Percentiles rank a stretch among this genome's conserved stretches.
phyloP scores from a whole-genome alignment of 148 eudicot genomes.

The Limonium bicolor region DNA sequence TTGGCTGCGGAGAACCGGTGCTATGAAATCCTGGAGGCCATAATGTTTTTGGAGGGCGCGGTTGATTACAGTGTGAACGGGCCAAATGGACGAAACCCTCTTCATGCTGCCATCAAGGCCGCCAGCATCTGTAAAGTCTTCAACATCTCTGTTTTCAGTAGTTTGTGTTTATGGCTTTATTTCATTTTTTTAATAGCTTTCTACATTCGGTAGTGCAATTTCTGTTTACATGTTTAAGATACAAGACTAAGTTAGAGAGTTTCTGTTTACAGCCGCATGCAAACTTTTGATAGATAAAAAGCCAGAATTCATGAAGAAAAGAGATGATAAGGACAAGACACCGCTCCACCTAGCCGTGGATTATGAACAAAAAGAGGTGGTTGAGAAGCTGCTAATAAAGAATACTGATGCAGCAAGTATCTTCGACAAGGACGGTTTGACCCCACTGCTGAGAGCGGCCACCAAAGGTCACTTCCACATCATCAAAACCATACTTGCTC shows the following conservation, averaged over 20 bases:
- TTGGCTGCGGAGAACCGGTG: neutral
- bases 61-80: neutral
- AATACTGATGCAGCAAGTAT: neutral
- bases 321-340: neutral
- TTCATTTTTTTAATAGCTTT: neutral
- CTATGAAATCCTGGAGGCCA: too few relatives aligned
- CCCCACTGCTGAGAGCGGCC: neutral
- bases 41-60: neutral
- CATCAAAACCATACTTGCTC: too few relatives aligned
- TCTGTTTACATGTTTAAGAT: neutral
- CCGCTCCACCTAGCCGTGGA: neutral
- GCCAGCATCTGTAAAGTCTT: neutral
- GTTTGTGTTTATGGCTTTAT: neutral
- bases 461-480: too few relatives aligned
- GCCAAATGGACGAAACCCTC: neutral
- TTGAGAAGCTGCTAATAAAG: neutral
- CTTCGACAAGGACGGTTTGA: neutral
- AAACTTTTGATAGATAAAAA: neutral
- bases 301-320: neutral
- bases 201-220: too few relatives aligned
- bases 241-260: neutral
- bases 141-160: neutral
- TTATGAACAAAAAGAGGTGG: fast-evolving
- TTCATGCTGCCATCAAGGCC: constrained; percentile 1
- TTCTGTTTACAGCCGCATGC: too few relatives aligned